phyloP scores from a whole-genome alignment of 192 early-diverging fungal genomes.

The Geosiphon pyriformis region DNA sequence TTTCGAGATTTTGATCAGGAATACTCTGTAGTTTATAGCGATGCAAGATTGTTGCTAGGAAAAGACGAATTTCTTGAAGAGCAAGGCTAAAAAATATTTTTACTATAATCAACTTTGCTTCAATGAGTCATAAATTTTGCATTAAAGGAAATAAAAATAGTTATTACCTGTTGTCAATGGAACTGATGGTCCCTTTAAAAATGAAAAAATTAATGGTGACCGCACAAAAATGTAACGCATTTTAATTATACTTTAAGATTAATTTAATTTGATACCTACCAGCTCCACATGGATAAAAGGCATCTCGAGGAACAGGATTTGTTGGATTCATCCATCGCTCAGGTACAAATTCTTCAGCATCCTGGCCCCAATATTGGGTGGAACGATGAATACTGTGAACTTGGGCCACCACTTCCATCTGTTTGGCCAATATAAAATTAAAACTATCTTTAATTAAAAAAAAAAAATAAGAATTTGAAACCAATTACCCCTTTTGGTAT shows the following conservation, averaged over 20 bases:
- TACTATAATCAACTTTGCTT: too few relatives aligned
- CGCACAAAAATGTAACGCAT: too few relatives aligned
- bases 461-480: neutral
- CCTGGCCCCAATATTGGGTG: conserved; percentile 14
- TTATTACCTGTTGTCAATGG: neutral
- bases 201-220: neutral
- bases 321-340: conserved; percentile 6
- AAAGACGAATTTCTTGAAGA: neutral
- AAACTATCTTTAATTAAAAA: too few relatives aligned
- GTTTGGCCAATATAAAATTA: too few relatives aligned
- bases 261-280: neutral
- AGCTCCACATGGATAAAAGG: conserved; percentile 17
- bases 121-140: too few relatives aligned
- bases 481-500: conserved; percentile 10
- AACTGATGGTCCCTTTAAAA: too few relatives aligned
- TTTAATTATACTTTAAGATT: neutral
- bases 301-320: neutral
- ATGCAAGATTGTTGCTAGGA: neutral
- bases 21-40: neutral
- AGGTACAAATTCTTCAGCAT: conserved; percentile 18
- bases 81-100: conserved; percentile 1
- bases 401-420: too few relatives aligned
- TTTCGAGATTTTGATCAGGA: neutral
- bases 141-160: neutral
- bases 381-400: too few relatives aligned